phyloP scores from a whole-genome alignment of 495 filamentous ascomycete genomes.

The Trichoderma reesei region DNA sequence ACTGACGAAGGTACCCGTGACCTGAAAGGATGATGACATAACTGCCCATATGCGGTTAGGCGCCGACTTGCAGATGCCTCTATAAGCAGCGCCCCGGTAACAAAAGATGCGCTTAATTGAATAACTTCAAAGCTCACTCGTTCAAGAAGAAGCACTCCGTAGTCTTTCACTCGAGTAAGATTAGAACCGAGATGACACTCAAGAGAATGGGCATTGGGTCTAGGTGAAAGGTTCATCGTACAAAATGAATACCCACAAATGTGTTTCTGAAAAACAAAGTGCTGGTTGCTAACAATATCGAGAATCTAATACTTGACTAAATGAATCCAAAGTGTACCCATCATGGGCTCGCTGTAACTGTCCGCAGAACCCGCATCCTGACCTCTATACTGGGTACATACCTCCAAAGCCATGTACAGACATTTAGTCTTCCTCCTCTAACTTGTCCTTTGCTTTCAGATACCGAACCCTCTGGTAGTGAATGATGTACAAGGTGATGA shows the following conservation, averaged over 20 bases:
- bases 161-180: too few relatives aligned
- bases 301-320: too few relatives aligned
- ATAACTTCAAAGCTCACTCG: background rate
- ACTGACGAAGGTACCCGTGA: background rate
- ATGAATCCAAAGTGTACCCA: too few relatives aligned
- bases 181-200: too few relatives aligned
- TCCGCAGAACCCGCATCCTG: background rate
- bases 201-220: too few relatives aligned
- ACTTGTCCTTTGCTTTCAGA: conserved; percentile 26
- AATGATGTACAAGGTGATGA: conserved; percentile 68
- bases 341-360: background rate
- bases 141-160: too few relatives aligned
- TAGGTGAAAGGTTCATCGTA: too few relatives aligned
- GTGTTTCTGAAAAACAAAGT: too few relatives aligned
- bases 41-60: background rate
- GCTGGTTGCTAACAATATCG: too few relatives aligned
- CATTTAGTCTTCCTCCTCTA: conserved; percentile 23
- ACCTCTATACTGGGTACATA: background rate
- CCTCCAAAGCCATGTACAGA: background rate
- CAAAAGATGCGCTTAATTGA: background rate
- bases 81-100: background rate
- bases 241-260: too few relatives aligned
- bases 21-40: background rate
- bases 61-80: background rate
- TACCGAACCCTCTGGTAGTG: conserved; percentile 43